Conservation (phyloP, 1,284 basidiomycete species). For the Naganishia sp. region DNA sequence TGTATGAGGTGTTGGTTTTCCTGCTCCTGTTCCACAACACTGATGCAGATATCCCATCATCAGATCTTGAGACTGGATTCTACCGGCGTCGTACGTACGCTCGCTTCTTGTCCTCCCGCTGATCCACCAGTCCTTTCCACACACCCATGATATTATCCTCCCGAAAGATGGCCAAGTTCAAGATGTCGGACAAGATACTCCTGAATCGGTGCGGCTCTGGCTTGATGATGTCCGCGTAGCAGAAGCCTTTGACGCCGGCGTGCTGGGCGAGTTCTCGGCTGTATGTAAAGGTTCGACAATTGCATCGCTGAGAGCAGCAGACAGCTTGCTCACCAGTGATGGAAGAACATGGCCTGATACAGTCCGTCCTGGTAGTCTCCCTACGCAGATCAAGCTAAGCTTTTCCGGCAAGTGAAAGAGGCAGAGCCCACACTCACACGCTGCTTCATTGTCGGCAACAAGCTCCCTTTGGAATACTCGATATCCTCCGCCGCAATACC, state of each 20-base stretch:
- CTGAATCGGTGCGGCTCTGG: slow-evolving; percentile 73
- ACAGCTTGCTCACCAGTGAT: slow-evolving; percentile 57
- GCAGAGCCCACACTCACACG: slow-evolving; percentile 37
- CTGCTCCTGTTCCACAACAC: slow-evolving; percentile 55
- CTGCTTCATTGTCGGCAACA: slow-evolving; percentile 58
- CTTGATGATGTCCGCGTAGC: slow-evolving; percentile 67
- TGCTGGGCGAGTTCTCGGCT: slow-evolving; percentile 69
- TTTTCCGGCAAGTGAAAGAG: background rate
- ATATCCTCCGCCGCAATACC: slow-evolving; percentile 63
- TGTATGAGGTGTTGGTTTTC: slow-evolving; percentile 61
- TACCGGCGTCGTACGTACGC: too few species aligned
- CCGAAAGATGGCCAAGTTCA: slow-evolving; percentile 85
- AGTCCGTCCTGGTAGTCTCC: slow-evolving; percentile 66
- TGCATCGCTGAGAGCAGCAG: background rate
- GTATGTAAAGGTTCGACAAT: background rate
- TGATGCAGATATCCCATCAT: too few species aligned
- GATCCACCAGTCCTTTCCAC: slow-evolving; percentile 34
- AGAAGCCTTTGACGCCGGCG: slow-evolving; percentile 76
- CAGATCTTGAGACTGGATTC: too few species aligned
- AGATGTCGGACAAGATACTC: slow-evolving; percentile 75
- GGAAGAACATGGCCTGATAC: slow-evolving; percentile 64
- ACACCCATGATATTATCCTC: slow-evolving; percentile 48
- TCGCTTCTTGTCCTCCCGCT: slow-evolving; percentile 38
- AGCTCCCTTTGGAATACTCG: slow-evolving; percentile 61
- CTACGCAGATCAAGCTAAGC: slow-evolving; percentile 47